phyloP scores from a whole-genome alignment of 352 stramenopile species.

The Phytopythium delawarense region DNA sequence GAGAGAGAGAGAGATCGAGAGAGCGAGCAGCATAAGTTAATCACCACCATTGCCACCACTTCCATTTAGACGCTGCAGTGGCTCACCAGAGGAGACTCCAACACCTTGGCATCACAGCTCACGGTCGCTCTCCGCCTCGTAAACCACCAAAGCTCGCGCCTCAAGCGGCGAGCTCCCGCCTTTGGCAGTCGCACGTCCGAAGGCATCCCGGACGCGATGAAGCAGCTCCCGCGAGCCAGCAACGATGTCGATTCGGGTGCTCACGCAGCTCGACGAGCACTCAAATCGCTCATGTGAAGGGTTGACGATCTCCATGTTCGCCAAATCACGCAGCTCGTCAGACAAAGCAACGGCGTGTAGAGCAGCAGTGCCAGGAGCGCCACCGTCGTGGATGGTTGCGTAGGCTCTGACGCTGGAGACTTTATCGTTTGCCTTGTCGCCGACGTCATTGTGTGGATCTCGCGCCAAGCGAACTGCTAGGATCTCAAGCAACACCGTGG shows the following conservation, averaged over 20 bases:
- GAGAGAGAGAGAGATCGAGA: too few relatives aligned
- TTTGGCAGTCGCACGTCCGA: background rate
- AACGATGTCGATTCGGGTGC: constrained; percentile 19
- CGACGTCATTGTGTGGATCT: background rate
- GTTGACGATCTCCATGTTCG: constrained; percentile 9
- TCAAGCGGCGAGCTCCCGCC: background rate
- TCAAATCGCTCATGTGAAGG: constrained; percentile 20
- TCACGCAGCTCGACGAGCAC: constrained; percentile 20
- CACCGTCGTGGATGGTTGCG: constrained; percentile 11
- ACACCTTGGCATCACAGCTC: background rate
- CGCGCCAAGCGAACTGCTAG: background rate
- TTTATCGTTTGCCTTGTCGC: constrained; percentile 5
- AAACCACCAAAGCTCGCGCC: background rate
- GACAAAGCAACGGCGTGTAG: constrained; percentile 19
- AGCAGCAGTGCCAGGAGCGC: constrained; percentile 9
- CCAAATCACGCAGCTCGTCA: constrained; percentile 19
- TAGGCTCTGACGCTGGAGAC: constrained; percentile 1
- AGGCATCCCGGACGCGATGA: background rate
- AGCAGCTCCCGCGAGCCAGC: constrained; percentile 23
- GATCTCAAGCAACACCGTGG: background rate
- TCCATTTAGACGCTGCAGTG: background rate
- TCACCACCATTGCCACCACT: background rate
- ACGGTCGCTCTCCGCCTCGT: background rate
- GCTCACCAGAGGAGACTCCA: background rate
- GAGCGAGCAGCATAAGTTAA: background rate